Conservation (phyloP, 164 flowering plant genomes). For the Protea cynaroides region DNA sequence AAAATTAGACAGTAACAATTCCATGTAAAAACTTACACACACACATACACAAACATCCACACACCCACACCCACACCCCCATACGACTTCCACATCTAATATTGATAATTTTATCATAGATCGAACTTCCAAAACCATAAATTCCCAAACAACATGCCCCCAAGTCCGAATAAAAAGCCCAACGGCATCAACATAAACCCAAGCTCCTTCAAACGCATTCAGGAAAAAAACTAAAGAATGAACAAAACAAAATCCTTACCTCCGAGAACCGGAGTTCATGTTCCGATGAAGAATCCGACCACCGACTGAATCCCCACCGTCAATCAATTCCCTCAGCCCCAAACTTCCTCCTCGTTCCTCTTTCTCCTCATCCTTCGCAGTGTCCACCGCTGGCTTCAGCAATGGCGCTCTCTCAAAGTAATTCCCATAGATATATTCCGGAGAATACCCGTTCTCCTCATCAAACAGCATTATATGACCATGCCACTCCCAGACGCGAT, state of each 20-base stretch:
- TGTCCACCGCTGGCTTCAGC: conserved; percentile 4
- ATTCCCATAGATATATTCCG: conserved; percentile 92
- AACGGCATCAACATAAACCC: too few relatives aligned
- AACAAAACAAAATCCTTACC: conserved; percentile 18
- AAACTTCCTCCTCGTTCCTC: conserved; percentile 23
- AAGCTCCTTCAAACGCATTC: too few relatives aligned
- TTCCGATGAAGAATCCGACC: conserved; percentile 68
- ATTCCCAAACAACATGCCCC: too few relatives aligned
- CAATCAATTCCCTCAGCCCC: conserved; percentile 75
- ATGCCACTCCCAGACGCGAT: conserved; percentile 99
- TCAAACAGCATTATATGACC: conserved; percentile 90
- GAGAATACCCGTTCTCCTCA: conserved; percentile 71
- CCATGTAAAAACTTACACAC: too few relatives aligned
- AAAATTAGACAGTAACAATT: too few relatives aligned
- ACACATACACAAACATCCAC: too few relatives aligned
- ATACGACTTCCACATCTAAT: too few relatives aligned
- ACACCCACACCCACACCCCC: too few relatives aligned
- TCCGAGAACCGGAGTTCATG: conserved; percentile 41
- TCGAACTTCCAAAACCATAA: too few relatives aligned
- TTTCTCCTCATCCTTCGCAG: conserved; percentile 16
- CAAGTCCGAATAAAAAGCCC: too few relatives aligned
- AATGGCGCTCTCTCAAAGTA: conserved; percentile 64
- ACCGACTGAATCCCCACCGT: conserved; percentile 27
- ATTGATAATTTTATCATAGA: too few relatives aligned
- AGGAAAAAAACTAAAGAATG: too few relatives aligned